Evolutionary conservation across 169 alveolate genomes (phyloP).

Genomic region (Plasmodium chabaudi): DNA sequence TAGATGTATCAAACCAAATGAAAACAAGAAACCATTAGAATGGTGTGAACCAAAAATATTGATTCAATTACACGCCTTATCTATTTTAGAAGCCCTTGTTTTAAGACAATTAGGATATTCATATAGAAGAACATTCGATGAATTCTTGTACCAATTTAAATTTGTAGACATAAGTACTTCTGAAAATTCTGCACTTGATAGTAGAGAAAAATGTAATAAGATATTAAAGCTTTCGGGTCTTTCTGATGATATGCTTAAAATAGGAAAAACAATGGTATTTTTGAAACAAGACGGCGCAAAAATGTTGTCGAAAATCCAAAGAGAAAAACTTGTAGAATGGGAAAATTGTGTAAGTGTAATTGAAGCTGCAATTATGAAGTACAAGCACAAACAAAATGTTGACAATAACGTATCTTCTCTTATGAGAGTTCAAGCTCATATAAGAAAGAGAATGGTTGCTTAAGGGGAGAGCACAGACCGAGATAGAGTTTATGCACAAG

Average conservation of each 20-base stretch:
- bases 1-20: slow-evolving; percentile 94
- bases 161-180: slow-evolving; percentile 85
- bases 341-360: slow-evolving; percentile 89
- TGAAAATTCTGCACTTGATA: slow-evolving; percentile 84
- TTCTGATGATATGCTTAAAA: slow-evolving; percentile 77
- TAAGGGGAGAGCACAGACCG: neutral
- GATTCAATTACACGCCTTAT: slow-evolving; percentile 93
- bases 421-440: slow-evolving; percentile 92
- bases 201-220: slow-evolving; percentile 79
- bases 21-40: slow-evolving; percentile 90
- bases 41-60: slow-evolving; percentile 92
- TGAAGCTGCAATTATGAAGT: slow-evolving; percentile 87
- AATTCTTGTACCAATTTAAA: slow-evolving; percentile 89
- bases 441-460: slow-evolving; percentile 78
- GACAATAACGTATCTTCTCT: slow-evolving; percentile 81
- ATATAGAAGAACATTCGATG: slow-evolving; percentile 91
- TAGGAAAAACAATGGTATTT: slow-evolving; percentile 93
- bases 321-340: slow-evolving; percentile 91
- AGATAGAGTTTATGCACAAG: too few relatives aligned
- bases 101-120: slow-evolving; percentile 92
- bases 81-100: slow-evolving; percentile 93
- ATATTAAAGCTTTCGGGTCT: slow-evolving; percentile 82
- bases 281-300: slow-evolving; percentile 91
- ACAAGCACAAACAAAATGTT: slow-evolving; percentile 77
- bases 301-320: slow-evolving; percentile 88